Evolutionary conservation across 2,329 filamentous ascomycete genomes (phyloP), one percentile per base, ranked within the genome.

Genomic region (Penicillium aurantiogriseum): DNA sequence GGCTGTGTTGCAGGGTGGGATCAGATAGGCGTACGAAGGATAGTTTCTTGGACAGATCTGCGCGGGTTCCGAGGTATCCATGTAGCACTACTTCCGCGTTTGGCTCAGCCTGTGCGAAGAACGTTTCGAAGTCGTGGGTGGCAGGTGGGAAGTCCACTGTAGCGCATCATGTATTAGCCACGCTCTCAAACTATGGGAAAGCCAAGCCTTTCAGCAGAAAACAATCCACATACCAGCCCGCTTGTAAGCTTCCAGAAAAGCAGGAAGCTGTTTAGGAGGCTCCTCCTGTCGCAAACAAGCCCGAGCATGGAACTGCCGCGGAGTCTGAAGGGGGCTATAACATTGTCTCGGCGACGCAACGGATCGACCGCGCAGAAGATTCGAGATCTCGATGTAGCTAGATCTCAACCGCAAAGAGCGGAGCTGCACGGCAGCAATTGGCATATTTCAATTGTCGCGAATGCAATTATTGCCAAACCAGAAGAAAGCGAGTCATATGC

Each of bases 11-110:
- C 66, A 80, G 77, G 25, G 73, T 74, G 50, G 72, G 77, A 62
- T 77, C 77, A 27, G 74, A 75, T 36, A 86, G 70, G 50, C 88
- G 82, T 47, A 87, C 87, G 69, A 96, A 96, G 2, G 84, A 84
- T 21, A 95, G 77, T 39, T 83, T 85, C 53, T 86, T 86, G 29
- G 85, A 86, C 23, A 92, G 79, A 65, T 90, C 85, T 60, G 85
- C 83, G 31, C 86, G 82, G 58, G 85, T 85, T 27, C 86, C 85
- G 0, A 96, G 74, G 65, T 92, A 94, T 21, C 92, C 92, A 71
- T 87, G 81, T 0, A 90, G 72, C 0, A 80, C 79, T 33, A 89
- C 79, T 21, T 75, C 68, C 8, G 78, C 66, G 6, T 71, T 75
- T 4, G 69, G 58, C 17, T 66, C 59, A 10, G 68, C 70, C 44